These are phyloP conservation scores for Rhodotorula kratochvilovae DNA, from an alignment of 768 basidiomycete genomes.

Conservation along the genomic window DNA sequence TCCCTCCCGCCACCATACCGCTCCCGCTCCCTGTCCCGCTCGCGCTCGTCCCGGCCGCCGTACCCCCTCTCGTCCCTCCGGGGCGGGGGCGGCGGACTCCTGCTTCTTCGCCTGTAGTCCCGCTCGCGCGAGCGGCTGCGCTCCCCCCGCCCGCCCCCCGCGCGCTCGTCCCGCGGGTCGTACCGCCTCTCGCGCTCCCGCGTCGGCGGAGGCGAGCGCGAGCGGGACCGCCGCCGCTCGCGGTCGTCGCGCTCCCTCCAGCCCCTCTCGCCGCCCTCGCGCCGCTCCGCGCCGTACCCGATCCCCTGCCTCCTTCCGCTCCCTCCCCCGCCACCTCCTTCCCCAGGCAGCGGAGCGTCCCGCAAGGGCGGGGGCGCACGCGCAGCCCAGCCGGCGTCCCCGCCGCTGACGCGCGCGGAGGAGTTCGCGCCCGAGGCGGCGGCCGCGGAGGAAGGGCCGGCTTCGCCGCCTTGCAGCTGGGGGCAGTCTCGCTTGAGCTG, in stretches of 20 bases:
- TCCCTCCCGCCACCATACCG: neutral
- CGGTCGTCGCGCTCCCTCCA: slow-evolving; percentile 45
- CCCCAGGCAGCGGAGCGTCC: neutral
- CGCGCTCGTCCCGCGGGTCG: neutral
- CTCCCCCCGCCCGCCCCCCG: too few species aligned
- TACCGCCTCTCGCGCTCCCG: too few species aligned
- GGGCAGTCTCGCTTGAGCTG: slow-evolving; percentile 41
- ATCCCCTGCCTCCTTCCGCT: neutral
- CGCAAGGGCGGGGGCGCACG: too few species aligned
- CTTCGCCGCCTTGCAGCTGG: slow-evolving; percentile 2
- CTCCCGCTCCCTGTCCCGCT: slow-evolving; percentile 14
- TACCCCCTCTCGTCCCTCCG: neutral
- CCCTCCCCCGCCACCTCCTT: neutral
- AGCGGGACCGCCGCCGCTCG: neutral
- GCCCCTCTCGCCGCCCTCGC: slow-evolving; percentile 11
- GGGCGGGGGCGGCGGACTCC: slow-evolving; percentile 45
- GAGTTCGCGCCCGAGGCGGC: slow-evolving; percentile 34
- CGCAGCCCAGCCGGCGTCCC: slow-evolving; percentile 23
- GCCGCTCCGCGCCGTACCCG: neutral
- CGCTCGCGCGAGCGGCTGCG: slow-evolving; percentile 31
- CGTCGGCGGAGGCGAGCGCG: too few species aligned
- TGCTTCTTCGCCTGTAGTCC: slow-evolving; percentile 50
- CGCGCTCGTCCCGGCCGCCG: slow-evolving; percentile 45
- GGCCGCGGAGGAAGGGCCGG: neutral
- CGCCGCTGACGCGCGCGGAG: neutral